Evolutionary conservation across 306 rosid species (phyloP), one percentile per base, ranked within the genome.

Genomic region (Citrullus colocynthis): DNA sequence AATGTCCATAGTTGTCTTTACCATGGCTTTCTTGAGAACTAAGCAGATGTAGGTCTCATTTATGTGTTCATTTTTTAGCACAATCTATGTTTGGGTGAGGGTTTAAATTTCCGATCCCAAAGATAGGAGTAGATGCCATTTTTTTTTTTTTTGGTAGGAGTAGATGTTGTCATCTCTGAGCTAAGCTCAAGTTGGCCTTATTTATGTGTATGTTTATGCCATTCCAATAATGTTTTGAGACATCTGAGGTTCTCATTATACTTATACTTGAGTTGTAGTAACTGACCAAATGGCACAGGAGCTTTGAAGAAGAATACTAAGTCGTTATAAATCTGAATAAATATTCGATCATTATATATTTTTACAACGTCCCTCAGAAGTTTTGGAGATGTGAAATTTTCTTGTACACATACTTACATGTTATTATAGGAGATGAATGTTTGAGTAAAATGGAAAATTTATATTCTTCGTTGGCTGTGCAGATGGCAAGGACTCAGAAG

Each of bases 401-500:
- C 45, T 13, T 67, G 41, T 32, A 4, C 42, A 20, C 1, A 14
- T 18, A 36, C 18, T 14, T 1, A 5, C n/a, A 15, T 5, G 57
- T 52, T 73, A 12, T 56, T 54, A 34, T 55, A 12, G 13, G 32
- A 58, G 52, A 37, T 39, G 20, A 28, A 34, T n/a, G 36, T 62
- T 34, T 45, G 60, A 37, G 14, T 18, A 12, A 51, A 78, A 16
- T 49, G 45, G 32, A 15, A 61, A 21, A 18, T 44, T 77, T 60
- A 42, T 45, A 28, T 45, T 15, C 16, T 61, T 20, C 18, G 49
- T 63, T 78, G 62, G 48, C 79, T 76, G n/a, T 80, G 78, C 91
- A 92, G 99, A 96, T 96, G 99, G 99, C 99, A 21, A 96, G 78
- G 86, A 96, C 98, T 78, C 98, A 96, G 80, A 96, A 95, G 91